Base-by-base conservation (phyloP, 2,329 filamentous ascomycete genomes). In the Fusarium sp. region DNA sequence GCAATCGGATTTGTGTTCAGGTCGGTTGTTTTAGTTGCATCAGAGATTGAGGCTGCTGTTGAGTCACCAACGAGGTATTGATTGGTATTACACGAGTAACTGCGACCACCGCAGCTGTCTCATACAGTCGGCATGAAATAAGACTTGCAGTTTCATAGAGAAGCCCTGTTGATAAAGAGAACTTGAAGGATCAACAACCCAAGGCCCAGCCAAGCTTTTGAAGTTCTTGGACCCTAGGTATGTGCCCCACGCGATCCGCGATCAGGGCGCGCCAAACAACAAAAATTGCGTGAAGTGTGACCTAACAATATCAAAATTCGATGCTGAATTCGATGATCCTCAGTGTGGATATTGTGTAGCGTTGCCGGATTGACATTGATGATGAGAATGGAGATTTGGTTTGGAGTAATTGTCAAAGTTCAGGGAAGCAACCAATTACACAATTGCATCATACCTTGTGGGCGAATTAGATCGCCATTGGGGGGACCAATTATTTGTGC, bases 361-460 rank as follows among this genome's bases (percentile, higher is more conserved):
- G 57, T 47, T 51, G 38, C 54, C 64, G 56, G 47, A 60, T 62
- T 61, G 58, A 68, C 58, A 53, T 67, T 64, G 65, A 54, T 61
- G 66, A 67, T 74, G 68, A 68, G 53, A 63, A 57, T 73, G 56
- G 54, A 71, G 61, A 71, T 71, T 47, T 63, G 61, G 65, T 51
- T 65, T 75, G 60, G 68, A 59, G 65, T 51, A 41, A 45, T 41
- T 56, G 66, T 42, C 62, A 16, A 26, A 41, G 59, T 69, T 68
- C 11, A 51, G 53, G 47, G 31, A 48, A 26, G 36, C 31, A 69
- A 67, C 76, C 76, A 78, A 78, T 78, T 71, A 72, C 64, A 70
- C 61, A 63, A 73, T 74, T 71, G 69, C 74, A 75, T 75, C 73
- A 73, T 74, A 63, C 61, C 63, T 63, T 72, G 73, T 74, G 65